Base-by-base conservation (phyloP, 2,329 filamentous ascomycete species). In the Ascosphaera apis region DNA sequence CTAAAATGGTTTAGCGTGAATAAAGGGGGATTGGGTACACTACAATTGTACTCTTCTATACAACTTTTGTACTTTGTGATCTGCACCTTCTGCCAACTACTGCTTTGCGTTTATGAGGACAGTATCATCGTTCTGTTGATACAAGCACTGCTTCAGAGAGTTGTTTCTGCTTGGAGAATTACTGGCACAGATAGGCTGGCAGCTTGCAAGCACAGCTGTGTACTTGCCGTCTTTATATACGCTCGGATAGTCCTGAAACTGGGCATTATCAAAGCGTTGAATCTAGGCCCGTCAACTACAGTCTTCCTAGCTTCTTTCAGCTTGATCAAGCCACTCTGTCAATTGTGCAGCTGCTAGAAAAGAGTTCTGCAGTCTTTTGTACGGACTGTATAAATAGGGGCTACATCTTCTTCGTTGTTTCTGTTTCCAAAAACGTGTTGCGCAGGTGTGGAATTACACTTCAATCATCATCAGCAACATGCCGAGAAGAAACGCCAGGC, bases 1-100 rank as follows among this genome's bases (percentile, higher is more conserved):
- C 27, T 12, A 4, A 30, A 6, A 6, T 3, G 27, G 27, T 4
- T 13, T 30, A 30, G 27, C n/a, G 5, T 4, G 4, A 12, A 30
- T 5, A 30, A 12, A 12, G 4, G n/a, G n/a, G 27, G 5, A 25
- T 11, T 6, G 11, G 5, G 11, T 4, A 30, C 27, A 13, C n/a
- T 30, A 30, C 27, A 30, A 30, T 30, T 30, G 27, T 30, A 30
- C n/a, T n/a, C n/a, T n/a, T n/a, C n/a, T n/a, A n/a, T n/a, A n/a
- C n/a, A n/a, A n/a, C n/a, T 30, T 6, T 4, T 30, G 9, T 12
- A 30, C n/a, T 30, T 4, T 30, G 27, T 30, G 27, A 30, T 30
- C 27, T 30, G 27, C 27, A 12, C 27, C 27, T 30, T 3, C 27
- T 30, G n/a, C 27, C 4, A 12, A 12, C n/a, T 30, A 11, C 4